Conservation (phyloP, 139 green algal species). For the Tetradesmus obliquus region DNA sequence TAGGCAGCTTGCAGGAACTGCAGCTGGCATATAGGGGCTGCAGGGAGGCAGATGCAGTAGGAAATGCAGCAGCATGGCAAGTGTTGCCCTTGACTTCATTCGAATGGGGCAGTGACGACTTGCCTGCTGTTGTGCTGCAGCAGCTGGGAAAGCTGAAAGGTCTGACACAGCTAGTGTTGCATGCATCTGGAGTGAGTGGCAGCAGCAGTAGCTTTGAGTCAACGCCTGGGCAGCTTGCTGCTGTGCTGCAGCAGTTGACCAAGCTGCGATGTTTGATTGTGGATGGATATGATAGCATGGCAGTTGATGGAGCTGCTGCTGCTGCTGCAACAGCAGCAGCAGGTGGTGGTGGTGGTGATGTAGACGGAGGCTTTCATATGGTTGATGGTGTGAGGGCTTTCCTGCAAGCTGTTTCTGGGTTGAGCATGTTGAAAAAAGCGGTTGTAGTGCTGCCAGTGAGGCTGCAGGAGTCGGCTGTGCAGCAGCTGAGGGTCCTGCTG, state of each 20-base stretch:
- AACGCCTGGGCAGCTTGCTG: no score
- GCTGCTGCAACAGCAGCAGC: no score
- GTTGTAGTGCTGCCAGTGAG: not conserved
- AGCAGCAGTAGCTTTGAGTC: no score
- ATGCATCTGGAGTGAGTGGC: no score
- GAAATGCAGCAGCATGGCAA: not conserved
- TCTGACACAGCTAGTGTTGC: no score
- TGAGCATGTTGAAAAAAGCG: not conserved
- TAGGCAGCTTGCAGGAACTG: not conserved
- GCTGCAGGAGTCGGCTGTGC: not conserved
- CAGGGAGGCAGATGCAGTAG: not conserved
- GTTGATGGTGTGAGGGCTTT: not conserved
- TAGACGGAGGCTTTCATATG: no score
- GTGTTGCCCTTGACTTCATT: not conserved
- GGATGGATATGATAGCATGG: no score
- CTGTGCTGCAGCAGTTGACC: no score
- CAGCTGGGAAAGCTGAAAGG: not conserved
- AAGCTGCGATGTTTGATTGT: no score
- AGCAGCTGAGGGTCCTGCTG: not conserved
- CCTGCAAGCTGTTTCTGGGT: not conserved
- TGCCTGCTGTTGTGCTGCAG: not conserved
- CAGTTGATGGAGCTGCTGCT: no score
- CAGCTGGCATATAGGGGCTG: not conserved
- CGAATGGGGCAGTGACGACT: not conserved
- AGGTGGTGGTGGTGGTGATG: no score